Conservation (phyloP, 2,329 filamentous ascomycete genomes). For the Alternaria atra region DNA sequence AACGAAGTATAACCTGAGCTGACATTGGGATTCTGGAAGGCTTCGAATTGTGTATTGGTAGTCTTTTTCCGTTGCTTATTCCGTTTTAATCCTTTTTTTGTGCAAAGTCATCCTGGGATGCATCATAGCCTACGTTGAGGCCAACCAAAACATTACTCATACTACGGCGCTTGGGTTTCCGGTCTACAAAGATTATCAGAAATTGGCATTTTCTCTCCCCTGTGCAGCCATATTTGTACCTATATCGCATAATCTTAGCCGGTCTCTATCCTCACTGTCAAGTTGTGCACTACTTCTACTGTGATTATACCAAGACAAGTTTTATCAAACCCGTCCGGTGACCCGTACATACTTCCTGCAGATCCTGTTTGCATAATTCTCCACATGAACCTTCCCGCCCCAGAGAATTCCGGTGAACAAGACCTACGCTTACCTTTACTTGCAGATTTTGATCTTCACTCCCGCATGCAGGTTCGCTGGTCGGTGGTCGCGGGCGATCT, state of each 20-base stretch:
- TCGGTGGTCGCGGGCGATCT: neutral
- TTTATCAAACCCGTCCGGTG: neutral
- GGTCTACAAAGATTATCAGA: neutral
- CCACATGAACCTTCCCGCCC: neutral
- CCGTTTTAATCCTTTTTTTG: neutral
- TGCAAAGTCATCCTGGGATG: neutral
- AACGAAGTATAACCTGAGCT: neutral
- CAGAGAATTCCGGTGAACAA: neutral
- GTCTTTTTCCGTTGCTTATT: neutral
- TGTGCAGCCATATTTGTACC: neutral
- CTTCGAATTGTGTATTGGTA: neutral
- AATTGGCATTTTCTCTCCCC: neutral
- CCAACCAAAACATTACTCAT: conserved; percentile 3
- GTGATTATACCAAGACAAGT: neutral
- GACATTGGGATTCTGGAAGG: neutral
- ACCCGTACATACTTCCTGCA: neutral
- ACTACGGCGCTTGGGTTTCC: conserved; percentile 1
- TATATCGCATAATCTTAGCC: neutral
- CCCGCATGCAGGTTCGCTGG: neutral
- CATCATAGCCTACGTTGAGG: neutral
- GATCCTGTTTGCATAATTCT: neutral
- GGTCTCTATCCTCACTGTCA: neutral
- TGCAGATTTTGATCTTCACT: neutral
- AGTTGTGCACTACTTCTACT: neutral
- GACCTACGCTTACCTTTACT: neutral